These are phyloP conservation scores for Heliosperma pusillum DNA, from an alignment of 148 eudicot genomes.

Conservation along the genomic window DNA sequence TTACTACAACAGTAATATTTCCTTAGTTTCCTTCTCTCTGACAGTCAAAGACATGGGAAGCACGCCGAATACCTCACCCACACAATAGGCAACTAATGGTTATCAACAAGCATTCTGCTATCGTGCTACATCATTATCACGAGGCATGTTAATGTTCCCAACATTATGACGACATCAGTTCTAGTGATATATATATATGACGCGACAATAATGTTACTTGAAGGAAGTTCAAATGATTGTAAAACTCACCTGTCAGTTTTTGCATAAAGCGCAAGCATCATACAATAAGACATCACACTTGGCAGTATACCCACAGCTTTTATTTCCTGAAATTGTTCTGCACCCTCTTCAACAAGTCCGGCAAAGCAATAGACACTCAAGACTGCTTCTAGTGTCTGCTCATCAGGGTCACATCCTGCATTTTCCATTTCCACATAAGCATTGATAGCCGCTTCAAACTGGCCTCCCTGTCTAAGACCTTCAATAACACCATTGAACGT, in stretches of 20 bases:
- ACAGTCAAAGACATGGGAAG: neutral
- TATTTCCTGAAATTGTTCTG: conserved; percentile 82
- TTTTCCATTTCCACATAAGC: conserved; percentile 89
- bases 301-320: conserved; percentile 76
- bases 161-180: neutral
- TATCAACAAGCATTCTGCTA: neutral
- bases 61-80: neutral
- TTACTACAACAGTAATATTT: no score
- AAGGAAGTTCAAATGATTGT: neutral
- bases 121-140: neutral
- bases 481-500: conserved; percentile 72
- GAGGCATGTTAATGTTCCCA: neutral
- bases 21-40: conserved; percentile 3
- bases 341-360: conserved; percentile 85
- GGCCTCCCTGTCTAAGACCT: conserved; percentile 91
- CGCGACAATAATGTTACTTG: neutral
- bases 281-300: conserved; percentile 86
- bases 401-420: conserved; percentile 75
- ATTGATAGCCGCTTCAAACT: conserved; percentile 77
- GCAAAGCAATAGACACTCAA: conserved; percentile 91
- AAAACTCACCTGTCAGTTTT: conserved; percentile 67
- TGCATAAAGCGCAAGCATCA: conserved; percentile 92
- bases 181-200: neutral
- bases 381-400: conserved; percentile 83
- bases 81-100: neutral